These are phyloP conservation scores for Protomyces pachydermus DNA, from an alignment of 1,139 yeast species.

Conservation along the genomic window DNA sequence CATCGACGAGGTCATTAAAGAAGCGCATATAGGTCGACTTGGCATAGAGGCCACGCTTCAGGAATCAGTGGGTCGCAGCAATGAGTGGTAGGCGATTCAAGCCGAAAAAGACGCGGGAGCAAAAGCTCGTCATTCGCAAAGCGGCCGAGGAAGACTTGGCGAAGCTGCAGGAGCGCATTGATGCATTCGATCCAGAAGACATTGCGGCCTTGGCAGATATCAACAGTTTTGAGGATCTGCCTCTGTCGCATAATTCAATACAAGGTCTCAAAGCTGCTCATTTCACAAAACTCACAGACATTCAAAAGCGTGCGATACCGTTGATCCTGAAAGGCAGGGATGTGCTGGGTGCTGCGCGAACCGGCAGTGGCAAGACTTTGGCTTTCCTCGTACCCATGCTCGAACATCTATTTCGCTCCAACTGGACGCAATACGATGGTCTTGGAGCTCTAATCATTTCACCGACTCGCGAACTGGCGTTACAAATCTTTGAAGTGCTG, in stretches of 20 bases:
- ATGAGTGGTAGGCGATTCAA: constrained; percentile 1
- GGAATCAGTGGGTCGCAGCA: too few relatives aligned
- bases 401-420: constrained; percentile 48
- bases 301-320: constrained; percentile 76
- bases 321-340: constrained; percentile 75
- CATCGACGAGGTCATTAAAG: neutral
- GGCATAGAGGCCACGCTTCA: too few relatives aligned
- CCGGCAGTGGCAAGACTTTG: constrained; percentile 95
- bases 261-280: constrained; percentile 62
- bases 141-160: constrained; percentile 48
- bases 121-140: constrained; percentile 27
- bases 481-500: constrained; percentile 87
- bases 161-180: constrained; percentile 41
- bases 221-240: constrained; percentile 18
- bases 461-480: constrained; percentile 91
- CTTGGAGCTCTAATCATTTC: constrained; percentile 86
- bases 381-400: constrained; percentile 74
- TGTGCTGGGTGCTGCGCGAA: constrained; percentile 84
- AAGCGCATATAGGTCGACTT: too few relatives aligned
- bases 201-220: neutral
- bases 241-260: constrained; percentile 20
- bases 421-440: constrained; percentile 86
- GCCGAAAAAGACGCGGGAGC: constrained; percentile 20
- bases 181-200: constrained; percentile 29
- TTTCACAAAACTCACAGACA: constrained; percentile 74